These are phyloP conservation scores for Tylopilus sp. DNA, from an alignment of 1,284 basidiomycete species.

Conservation along the genomic window DNA sequence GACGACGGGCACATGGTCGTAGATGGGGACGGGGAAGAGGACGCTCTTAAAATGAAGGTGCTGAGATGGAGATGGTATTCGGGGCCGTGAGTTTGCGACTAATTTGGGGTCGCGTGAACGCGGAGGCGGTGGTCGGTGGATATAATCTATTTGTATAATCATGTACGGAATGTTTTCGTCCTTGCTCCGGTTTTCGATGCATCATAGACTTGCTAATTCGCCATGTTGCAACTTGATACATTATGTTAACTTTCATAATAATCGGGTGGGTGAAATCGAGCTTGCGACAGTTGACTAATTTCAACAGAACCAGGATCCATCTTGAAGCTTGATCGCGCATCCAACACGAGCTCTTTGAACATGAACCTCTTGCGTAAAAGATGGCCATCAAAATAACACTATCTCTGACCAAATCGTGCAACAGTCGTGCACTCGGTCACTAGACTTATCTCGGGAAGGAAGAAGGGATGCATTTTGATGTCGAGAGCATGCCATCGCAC, in stretches of 20 bases:
- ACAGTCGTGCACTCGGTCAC: not conserved
- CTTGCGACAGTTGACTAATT: no score
- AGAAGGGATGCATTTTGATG: slow-evolving; percentile 21
- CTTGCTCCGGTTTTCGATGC: not conserved
- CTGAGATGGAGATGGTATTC: slow-evolving; percentile 27
- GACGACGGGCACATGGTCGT: slow-evolving; percentile 14
- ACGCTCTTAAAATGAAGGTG: slow-evolving; percentile 21
- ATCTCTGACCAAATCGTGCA: no score
- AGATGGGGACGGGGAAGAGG: slow-evolving; percentile 5
- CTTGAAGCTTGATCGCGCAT: no score
- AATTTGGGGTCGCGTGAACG: not conserved
- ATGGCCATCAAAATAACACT: no score
- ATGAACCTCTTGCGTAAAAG: no score
- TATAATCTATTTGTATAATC: slow-evolving; percentile 19
- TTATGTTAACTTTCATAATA: no score
- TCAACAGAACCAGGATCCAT: no score
- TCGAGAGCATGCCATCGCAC: slow-evolving; percentile 24
- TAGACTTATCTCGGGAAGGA: not conserved
- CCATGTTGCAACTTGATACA: no score
- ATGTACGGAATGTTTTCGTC: slow-evolving; percentile 11
- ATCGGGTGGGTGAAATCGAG: no score
- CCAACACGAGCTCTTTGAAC: no score
- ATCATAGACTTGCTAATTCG: not conserved
- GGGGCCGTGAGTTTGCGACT: slow-evolving; percentile 1
- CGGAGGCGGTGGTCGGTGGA: not conserved